Evolutionary conservation across 768 basidiomycete genomes (phyloP).

Genomic region (Strobilomyces echinocephalus): DNA sequence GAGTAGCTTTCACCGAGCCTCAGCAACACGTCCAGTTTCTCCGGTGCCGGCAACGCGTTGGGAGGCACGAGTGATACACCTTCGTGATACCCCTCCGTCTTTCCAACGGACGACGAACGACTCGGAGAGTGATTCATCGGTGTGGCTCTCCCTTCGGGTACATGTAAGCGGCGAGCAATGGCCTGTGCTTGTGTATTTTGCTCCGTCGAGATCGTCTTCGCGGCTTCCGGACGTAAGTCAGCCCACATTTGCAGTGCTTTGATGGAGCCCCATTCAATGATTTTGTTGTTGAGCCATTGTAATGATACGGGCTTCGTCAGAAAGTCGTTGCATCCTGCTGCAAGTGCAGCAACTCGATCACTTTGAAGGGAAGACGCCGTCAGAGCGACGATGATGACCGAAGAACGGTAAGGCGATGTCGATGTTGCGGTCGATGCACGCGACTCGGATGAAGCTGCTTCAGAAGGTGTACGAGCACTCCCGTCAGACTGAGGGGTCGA

Average conservation of each 20-base stretch:
- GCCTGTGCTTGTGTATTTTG: conserved; percentile 45
- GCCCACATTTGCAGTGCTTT: conserved; percentile 93
- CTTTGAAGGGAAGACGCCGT: conserved; percentile 94
- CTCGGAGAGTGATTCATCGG: conserved; percentile 33
- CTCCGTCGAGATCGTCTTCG: conserved; percentile 41
- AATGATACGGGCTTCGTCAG: conserved; percentile 95
- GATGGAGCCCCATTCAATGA: conserved; percentile 99
- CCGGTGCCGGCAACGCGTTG: conserved; percentile 11
- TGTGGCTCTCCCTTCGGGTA: conserved; percentile 43
- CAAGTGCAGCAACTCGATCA: conserved; percentile 95
- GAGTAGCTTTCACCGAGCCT: conserved; percentile 21
- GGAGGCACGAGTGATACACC: conserved; percentile 19
- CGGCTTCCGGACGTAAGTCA: conserved; percentile 63
- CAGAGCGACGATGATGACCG: conserved; percentile 98
- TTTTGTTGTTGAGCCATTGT: conserved; percentile 95
- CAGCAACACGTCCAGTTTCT: conserved; percentile 24
- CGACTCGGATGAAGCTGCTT: conserved; percentile 43
- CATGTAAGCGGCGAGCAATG: conserved; percentile 44
- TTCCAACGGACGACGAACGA: conserved; percentile 36
- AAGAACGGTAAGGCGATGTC: conserved; percentile 74
- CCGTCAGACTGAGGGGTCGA: conserved; percentile 60
- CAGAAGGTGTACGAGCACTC: conserved; percentile 47
- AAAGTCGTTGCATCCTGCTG: conserved; percentile 98
- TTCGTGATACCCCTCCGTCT: conserved; percentile 17
- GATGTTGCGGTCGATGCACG: conserved; percentile 41